Conservation (phyloP, 1,284 basidiomycete species). For the Trichosporon faecale region DNA sequence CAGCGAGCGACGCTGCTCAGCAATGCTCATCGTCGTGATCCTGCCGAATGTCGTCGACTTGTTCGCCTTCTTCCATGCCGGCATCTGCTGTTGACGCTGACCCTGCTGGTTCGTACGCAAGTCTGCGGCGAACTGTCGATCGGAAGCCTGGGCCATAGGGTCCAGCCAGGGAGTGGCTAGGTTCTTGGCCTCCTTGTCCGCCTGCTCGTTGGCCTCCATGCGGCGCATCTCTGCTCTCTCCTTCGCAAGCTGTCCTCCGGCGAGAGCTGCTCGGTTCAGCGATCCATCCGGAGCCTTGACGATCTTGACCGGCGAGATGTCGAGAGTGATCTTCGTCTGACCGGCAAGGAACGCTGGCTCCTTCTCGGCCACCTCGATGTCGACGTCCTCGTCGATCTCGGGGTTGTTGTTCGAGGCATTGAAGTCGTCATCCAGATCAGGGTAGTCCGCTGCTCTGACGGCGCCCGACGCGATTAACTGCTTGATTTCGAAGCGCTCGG, state of each 20-base stretch:
- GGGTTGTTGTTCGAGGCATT: constrained; percentile 69
- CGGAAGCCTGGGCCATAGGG: constrained; percentile 86
- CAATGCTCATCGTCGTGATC: constrained; percentile 84
- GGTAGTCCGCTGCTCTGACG: constrained; percentile 88
- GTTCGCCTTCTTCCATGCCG: constrained; percentile 93
- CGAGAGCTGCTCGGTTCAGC: constrained; percentile 89
- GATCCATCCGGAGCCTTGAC: constrained; percentile 93
- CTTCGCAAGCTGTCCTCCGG: constrained; percentile 88
- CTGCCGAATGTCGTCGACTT: constrained; percentile 93
- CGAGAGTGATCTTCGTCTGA: constrained; percentile 90
- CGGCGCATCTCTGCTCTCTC: constrained; percentile 91
- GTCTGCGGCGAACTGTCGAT: constrained; percentile 91
- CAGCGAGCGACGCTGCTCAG: constrained; percentile 84
- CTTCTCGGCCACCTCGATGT: constrained; percentile 94
- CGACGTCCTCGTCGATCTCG: constrained; percentile 91
- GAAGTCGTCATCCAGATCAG: constrained; percentile 90
- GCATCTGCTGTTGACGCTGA: constrained; percentile 60
- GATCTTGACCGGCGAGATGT: constrained; percentile 95
- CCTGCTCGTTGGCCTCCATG: constrained; percentile 89
- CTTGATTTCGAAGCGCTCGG: constrained; percentile 98
- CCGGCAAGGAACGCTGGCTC: constrained; percentile 95
- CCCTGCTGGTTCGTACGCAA: constrained; percentile 75
- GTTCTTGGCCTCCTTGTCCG: constrained; percentile 88
- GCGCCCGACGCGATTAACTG: constrained; percentile 96
- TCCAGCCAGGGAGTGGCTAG: constrained; percentile 96